These are phyloP conservation scores for Cutaneotrichosporon spelunceum DNA, from an alignment of 1,284 basidiomycete genomes.

Conservation along the genomic window DNA sequence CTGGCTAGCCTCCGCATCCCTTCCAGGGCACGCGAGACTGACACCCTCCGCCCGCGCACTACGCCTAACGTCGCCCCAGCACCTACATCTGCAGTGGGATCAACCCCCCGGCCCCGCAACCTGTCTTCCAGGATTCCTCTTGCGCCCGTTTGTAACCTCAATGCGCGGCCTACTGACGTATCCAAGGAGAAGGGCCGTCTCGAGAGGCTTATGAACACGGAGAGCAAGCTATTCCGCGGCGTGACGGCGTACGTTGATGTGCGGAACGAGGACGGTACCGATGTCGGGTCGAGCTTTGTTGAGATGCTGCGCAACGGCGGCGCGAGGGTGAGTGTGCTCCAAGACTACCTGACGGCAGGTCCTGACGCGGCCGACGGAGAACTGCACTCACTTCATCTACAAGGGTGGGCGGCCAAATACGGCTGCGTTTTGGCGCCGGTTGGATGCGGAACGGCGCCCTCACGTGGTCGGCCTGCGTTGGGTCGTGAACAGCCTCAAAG, in stretches of 20 bases:
- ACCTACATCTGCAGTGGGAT: not conserved
- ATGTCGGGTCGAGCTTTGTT: constrained; percentile 75
- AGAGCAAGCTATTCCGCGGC: constrained; percentile 57
- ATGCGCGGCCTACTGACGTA: not conserved
- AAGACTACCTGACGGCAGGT: constrained; percentile 39
- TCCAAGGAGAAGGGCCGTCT: not conserved
- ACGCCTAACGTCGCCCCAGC: not conserved
- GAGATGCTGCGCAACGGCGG: constrained; percentile 79
- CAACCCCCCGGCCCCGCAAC: constrained; percentile 9
- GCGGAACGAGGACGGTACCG: constrained; percentile 76
- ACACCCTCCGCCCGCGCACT: not conserved
- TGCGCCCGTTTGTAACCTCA: constrained; percentile 3
- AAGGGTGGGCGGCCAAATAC: constrained; percentile 82
- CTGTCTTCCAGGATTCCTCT: constrained; percentile 1
- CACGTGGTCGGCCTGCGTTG: constrained; percentile 81
- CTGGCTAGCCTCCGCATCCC: constrained; percentile 38
- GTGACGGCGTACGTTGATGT: constrained; percentile 89
- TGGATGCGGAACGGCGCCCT: constrained; percentile 54
- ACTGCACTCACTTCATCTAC: constrained; percentile 83
- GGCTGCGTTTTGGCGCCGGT: constrained; percentile 65
- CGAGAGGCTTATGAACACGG: not conserved
- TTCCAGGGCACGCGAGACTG: not conserved
- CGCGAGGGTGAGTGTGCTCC: constrained; percentile 64
- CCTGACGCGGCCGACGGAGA: constrained; percentile 50
- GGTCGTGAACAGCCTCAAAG: constrained; percentile 82